A percentile compares a stretch with the other conserved stretches of the same genome.
Conservation (phyloP, 179 eudicot species). For the Beta lomatogona region DNA sequence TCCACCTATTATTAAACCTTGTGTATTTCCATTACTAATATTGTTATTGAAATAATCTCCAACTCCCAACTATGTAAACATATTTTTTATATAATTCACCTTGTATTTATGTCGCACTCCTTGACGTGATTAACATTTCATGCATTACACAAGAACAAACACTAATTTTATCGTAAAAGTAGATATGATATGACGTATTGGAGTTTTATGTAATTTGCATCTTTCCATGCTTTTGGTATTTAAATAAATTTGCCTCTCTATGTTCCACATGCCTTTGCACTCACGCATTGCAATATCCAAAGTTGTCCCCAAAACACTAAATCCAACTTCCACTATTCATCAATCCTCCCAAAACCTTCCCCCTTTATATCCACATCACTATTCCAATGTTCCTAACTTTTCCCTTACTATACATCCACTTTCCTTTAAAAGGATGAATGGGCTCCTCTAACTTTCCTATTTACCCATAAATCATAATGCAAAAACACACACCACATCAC, state of each 20-base stretch:
- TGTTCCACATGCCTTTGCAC: constrained; percentile 4
- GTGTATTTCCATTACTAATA: no score
- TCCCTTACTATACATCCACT: background rate
- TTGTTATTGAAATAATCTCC: no score
- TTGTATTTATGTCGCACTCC: no score
- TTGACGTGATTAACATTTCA: no score
- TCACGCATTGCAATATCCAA: constrained; percentile 8
- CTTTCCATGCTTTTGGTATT: background rate
- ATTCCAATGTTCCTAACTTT: constrained; percentile 25
- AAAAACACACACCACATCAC: background rate
- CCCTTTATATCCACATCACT: constrained; percentile 24
- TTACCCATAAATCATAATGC: background rate
- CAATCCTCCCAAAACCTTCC: background rate
- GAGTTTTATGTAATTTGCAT: background rate
- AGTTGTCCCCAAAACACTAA: constrained; percentile 19
- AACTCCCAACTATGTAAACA: no score
- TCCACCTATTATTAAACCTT: no score
- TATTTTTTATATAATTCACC: no score
- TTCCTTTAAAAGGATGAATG: background rate
- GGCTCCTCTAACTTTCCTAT: constrained; percentile 22
- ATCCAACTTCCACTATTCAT: constrained; percentile 24
- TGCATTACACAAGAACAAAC: no score
- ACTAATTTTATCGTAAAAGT: no score
- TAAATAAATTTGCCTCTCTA: background rate
- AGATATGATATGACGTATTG: no score